Percentiles rank a stretch among this genome's conserved stretches.
Evolutionary conservation across 768 basidiomycete genomes (phyloP).

Genomic region (Russula sp.): DNA sequence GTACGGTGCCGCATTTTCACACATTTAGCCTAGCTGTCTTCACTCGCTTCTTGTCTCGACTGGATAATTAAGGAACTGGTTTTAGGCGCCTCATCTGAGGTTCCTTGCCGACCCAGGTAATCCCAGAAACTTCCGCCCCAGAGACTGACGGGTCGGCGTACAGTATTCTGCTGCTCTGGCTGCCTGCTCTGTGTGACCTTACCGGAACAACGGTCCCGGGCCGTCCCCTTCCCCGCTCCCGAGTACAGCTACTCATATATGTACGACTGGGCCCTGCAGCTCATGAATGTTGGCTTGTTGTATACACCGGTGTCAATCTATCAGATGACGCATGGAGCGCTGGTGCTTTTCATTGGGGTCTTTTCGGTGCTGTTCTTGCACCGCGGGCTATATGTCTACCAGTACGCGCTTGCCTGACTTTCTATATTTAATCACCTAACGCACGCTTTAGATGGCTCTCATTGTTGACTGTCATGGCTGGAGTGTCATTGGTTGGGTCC

Average conservation of each 20-base stretch:
- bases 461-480: slow-evolving; percentile 80
- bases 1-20: no score
- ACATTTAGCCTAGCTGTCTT: no score
- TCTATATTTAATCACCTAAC: slow-evolving; percentile 16
- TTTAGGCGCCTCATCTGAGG: no score
- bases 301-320: slow-evolving; percentile 97
- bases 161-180: no score
- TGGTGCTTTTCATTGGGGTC: slow-evolving; percentile 89
- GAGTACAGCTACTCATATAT: slow-evolving; percentile 1
- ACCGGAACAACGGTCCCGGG: no score
- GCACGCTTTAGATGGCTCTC: slow-evolving; percentile 68
- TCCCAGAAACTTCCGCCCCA: slow-evolving; percentile 30
- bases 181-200: no score
- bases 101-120: not conserved
- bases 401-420: slow-evolving; percentile 40
- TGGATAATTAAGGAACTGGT: no score
- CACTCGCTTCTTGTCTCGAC: no score
- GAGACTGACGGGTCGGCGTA: slow-evolving; percentile 50
- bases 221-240: not conserved
- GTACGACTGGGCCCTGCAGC: slow-evolving; percentile 28
- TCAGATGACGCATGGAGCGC: slow-evolving; percentile 92
- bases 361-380: slow-evolving; percentile 88
- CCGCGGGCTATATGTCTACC: slow-evolving; percentile 81
- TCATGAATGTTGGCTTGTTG: slow-evolving; percentile 95
- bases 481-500: slow-evolving; percentile 79